phyloP scores from a whole-genome alignment of 139 green algal genomes.

The Chlamydomonas sp. region DNA sequence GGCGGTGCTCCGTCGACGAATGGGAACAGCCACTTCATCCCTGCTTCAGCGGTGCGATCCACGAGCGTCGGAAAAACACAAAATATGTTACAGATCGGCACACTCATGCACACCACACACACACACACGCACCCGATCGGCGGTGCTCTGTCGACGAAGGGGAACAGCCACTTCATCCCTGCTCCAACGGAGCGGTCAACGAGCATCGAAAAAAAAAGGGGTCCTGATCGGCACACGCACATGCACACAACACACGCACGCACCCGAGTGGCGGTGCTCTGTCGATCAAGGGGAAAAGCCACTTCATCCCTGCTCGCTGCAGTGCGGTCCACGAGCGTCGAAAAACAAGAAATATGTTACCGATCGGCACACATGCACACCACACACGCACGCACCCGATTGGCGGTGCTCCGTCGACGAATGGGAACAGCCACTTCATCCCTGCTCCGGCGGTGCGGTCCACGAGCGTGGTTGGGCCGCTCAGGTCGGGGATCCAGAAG shows the following conservation, averaged over 20 bases:
- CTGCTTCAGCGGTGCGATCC: constrained; percentile 11
- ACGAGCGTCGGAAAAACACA: not conserved
- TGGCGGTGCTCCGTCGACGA: constrained; percentile 79
- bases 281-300: not conserved
- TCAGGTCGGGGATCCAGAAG: constrained; percentile 81
- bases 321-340: constrained; percentile 9
- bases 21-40: constrained; percentile 73
- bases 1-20: constrained; percentile 80
- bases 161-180: not conserved
- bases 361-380: too few species aligned
- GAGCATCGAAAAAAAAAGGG: constrained; percentile 16
- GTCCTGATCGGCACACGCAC: too few species aligned
- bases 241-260: too few species aligned
- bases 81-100: not conserved
- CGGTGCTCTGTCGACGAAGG: not conserved
- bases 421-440: constrained; percentile 83
- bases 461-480: constrained; percentile 49
- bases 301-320: not conserved
- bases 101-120: too few species aligned
- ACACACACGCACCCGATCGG: too few species aligned
- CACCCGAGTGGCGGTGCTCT: too few species aligned
- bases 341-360: too few species aligned
- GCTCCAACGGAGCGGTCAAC: not conserved
- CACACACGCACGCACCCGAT: too few species aligned
- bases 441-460: constrained; percentile 18